Evolutionary conservation across 805 yeast species (phyloP), one percentile per base, ranked within the genome.

Genomic region (Wickerhamiella shivajii): DNA sequence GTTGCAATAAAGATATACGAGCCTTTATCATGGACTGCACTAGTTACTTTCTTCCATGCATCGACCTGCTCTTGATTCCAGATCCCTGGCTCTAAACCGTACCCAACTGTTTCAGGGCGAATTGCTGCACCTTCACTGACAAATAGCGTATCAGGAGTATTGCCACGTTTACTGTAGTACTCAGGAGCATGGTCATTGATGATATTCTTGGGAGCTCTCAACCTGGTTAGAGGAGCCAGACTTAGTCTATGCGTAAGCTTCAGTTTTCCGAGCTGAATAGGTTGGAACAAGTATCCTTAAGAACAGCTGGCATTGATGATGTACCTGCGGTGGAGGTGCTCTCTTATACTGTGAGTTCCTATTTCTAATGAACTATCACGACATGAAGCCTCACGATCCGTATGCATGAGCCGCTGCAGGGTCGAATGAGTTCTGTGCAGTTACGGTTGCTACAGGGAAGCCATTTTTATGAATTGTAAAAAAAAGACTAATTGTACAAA

Each of bases 121-220:
- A 64, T 60, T 39, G 59, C 59, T 0, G 77, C 65, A 8, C 71
- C 80, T 50, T 75, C 84, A 9, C 72, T 52, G 40, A 71, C 60
- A 12, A 74, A 37, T 40, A 77, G 52, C 10, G 79, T 64, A 11
- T 81, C 81, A 11, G 69, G 66, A 34, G 56, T 52, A 34, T 55
- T 46, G 1, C 83, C 64, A 39, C 80, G 61, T 46, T 71, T 69
- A 18, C 46, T 56, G 47, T 75, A 76, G 53, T 74, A 73, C 38
- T 63, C 56, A 9, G 51, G 49, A 33, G 61, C 56, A 36, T 65
- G 57, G 21, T 66, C 70, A 7, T 63, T 54, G 14, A 9, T 68
- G 21, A 59, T 56, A 37, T 53, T 56, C 31, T 44, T 28, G 3
- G 50, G 44, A 25, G 30, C 33, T 37, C 74, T 55, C 26, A 43